Evolutionary conservation across 345 rosid species (phyloP).

Genomic region (Anacardium occidentale): DNA sequence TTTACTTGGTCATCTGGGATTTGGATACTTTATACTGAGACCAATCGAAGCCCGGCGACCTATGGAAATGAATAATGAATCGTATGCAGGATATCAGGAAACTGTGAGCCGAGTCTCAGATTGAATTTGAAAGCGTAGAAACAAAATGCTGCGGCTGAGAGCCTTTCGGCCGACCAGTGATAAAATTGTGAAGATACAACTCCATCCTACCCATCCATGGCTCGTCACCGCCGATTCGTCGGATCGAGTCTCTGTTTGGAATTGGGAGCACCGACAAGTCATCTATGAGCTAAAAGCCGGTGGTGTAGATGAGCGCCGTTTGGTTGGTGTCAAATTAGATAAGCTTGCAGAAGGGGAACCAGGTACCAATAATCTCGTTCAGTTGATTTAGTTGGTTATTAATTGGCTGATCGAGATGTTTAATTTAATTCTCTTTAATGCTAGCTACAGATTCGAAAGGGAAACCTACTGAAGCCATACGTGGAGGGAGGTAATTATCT

Average conservation of each 20-base stretch:
- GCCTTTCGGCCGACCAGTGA: conserved; percentile 81
- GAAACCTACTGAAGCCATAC: conserved; percentile 89
- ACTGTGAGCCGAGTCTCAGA: background rate
- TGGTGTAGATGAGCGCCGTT: conserved; percentile 94
- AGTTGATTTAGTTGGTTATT: background rate
- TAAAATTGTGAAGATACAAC: conserved; percentile 89
- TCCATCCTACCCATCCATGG: conserved; percentile 99
- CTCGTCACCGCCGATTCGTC: conserved; percentile 93
- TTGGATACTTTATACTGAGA: background rate
- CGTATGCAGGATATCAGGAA: no score
- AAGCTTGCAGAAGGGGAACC: conserved; percentile 97
- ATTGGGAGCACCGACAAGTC: conserved; percentile 99
- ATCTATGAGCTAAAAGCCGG: conserved; percentile 97
- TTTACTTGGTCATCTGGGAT: conserved; percentile 8
- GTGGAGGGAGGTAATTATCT: conserved; percentile 80
- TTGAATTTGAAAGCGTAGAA: background rate
- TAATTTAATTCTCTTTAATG: background rate
- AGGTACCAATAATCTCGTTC: conserved; percentile 34
- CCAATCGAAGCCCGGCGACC: background rate
- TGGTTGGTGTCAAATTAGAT: conserved; percentile 95
- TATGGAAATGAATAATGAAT: background rate
- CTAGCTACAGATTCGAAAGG: conserved; percentile 57
- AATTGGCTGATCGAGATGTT: conserved; percentile 5
- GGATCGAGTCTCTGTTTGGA: conserved; percentile 98
- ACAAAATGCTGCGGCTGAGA: conserved; percentile 75